Base-by-base conservation (phyloP, 345 rosid genomes). In the Chamaenerion angustifolium region DNA sequence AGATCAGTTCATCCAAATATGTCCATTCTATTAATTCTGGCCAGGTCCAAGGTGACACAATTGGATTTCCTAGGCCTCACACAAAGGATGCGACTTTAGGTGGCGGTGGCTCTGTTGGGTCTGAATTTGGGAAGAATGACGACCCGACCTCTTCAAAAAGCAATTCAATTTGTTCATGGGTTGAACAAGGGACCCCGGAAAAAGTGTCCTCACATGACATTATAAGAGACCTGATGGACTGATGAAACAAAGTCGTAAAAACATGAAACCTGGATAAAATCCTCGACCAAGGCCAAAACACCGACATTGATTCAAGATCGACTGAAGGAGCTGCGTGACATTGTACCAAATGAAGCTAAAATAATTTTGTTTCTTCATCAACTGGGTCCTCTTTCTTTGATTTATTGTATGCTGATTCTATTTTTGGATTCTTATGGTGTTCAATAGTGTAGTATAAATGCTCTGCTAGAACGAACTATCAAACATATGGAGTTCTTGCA, bases 231-330 rank as follows among this genome's bases (percentile, higher is more conserved):
- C 68, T 42, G 77, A 76, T 45, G 89, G 74, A 70, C 51, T 56
- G 15, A 46, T 70, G 42, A 92, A 81, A 62, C 77, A 82, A 15
- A 76, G 69, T 65, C 89, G 88, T 45, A 92, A 92, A 66, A 78
- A 88, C 57, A 75, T 73, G 63, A 92, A 79, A 66, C 79, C 86
- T 40, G 99, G 99, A 49, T 96, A 84, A 80, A 92, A 74, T 46
- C 85, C 95, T 19, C 70, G 89, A 60, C 95, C 96, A 23, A 84
- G 96, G 77, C 99, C 99, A 19, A 92, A 88, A 69, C 96, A 92
- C 76, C 85, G 99, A 5, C 99, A 92, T 74, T 84, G 96, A 92
- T 92, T 60, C 99, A 92, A 76, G 99, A 92, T 70, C 88, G 99
- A 57, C 85, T 92, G 43, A 92, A 88, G 71, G 99, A 92, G 77